Evolutionary conservation across 805 yeast genomes (phyloP), one percentile per base, ranked within the genome.

Genomic region (Candida xiaguanensis): DNA sequence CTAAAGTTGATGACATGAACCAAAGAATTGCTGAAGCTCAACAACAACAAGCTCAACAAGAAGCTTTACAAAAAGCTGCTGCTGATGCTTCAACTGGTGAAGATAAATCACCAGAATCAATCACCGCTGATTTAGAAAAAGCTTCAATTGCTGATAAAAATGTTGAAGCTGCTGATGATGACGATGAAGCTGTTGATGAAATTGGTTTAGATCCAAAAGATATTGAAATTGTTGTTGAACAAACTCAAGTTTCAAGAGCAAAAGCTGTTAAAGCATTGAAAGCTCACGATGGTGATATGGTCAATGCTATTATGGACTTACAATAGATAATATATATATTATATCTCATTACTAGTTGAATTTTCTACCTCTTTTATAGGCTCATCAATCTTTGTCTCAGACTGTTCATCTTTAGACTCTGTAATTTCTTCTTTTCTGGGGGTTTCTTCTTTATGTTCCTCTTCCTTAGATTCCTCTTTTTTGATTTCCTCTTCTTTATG

Each of bases 1-100:
- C 96, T 63, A 86, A 88, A 78, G 85, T 86, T 55, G 97, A 91
- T 70, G 96, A 91, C 75, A 73, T 89, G 70, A 80, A 82, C 72
- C 82, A 86, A 71, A 82, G 89, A 77, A 77, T 85, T 69, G 84
- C 85, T 62, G 85, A 82, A 63, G 83, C 85, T 48, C 85, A 82
- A 65, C 85, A 85, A 60, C 86, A 86, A 51, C 85, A 82, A 67
- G 80, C 77, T 50, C 72, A 68, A 47, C 65, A 63, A 44, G 70
- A 65, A 40, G 70, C 69, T 43, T 67, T 67, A 43, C 68, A 70
- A 42, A 63, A 64, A 43, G 73, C 70, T 46, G 68, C 66, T 47
- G 73, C 65, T 43, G 59, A 56, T 50, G 56, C 59, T 41, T 62
- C 59, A 39, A 55, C 50, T 36, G 59, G 53, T 19, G 69, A 51